phyloP scores from a whole-genome alignment of 2,329 filamentous ascomycete species.

The Hymenoscyphus salicellus region DNA sequence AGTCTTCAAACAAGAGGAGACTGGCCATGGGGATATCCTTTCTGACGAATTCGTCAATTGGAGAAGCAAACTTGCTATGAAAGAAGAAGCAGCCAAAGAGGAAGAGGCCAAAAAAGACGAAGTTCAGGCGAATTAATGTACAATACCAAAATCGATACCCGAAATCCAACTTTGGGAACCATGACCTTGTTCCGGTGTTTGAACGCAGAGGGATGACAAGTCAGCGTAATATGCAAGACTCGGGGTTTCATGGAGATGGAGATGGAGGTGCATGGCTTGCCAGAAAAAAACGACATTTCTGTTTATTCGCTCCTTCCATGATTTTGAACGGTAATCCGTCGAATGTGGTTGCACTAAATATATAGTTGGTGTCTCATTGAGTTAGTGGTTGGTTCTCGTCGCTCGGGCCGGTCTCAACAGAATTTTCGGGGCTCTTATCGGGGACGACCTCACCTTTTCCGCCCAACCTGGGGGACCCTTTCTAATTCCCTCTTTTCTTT shows the following conservation, averaged over 20 bases:
- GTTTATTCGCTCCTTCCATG: background rate
- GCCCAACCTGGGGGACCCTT: background rate
- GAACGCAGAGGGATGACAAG: background rate
- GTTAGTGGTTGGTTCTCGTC: background rate
- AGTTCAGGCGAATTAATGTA: background rate
- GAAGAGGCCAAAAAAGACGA: background rate
- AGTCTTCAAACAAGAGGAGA: constrained; percentile 69
- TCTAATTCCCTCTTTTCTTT: background rate
- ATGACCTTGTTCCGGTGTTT: background rate
- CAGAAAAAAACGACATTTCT: background rate
- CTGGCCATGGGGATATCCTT: constrained; percentile 72
- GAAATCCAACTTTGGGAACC: background rate
- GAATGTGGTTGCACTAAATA: background rate
- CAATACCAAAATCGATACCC: background rate
- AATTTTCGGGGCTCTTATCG: background rate
- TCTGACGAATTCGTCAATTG: constrained; percentile 76
- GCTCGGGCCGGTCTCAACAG: background rate
- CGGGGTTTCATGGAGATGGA: background rate
- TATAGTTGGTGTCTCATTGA: background rate
- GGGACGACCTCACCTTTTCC: background rate
- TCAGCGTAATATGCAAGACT: background rate
- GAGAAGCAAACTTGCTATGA: constrained; percentile 42
- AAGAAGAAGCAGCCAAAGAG: background rate
- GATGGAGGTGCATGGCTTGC: background rate
- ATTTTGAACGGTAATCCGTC: background rate